Evolutionary conservation across 2,329 filamentous ascomycete genomes (phyloP).

Genomic region (Penicillium capsulatum): DNA sequence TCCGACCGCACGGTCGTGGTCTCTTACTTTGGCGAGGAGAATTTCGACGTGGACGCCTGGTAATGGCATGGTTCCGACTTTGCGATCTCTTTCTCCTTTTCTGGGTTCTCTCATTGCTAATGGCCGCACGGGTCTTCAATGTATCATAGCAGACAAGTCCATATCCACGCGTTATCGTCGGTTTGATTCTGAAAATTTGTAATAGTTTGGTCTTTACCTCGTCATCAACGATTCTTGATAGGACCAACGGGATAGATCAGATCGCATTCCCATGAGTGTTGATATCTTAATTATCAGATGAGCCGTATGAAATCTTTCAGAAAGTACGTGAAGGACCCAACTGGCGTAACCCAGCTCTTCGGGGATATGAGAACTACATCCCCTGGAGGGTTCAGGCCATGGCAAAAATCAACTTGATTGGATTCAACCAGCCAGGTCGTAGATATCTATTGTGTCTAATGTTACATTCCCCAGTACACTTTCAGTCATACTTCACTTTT

Average conservation of each 20-base stretch:
- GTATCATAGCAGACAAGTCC: slow-evolving; percentile 19
- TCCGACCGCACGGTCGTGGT: slow-evolving; percentile 93
- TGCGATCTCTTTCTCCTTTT: slow-evolving; percentile 1
- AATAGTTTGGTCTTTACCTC: background rate
- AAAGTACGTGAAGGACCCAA: too few species aligned
- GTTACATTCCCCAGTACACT: background rate
- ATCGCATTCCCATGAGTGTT: too few species aligned
- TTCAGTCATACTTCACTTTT: background rate
- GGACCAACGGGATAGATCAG: too few species aligned
- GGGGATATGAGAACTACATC: too few species aligned
- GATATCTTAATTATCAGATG: too few species aligned
- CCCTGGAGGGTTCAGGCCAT: too few species aligned
- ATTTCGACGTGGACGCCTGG: slow-evolving; percentile 62
- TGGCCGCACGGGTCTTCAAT: slow-evolving; percentile 9
- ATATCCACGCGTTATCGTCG: slow-evolving; percentile 11
- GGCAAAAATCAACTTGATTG: too few species aligned
- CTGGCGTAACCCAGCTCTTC: too few species aligned
- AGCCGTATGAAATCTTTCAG: too few species aligned
- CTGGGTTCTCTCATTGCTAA: slow-evolving; percentile 9
- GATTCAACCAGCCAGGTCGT: too few species aligned
- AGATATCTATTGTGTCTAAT: too few species aligned
- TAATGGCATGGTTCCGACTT: slow-evolving; percentile 7
- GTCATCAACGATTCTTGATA: too few species aligned
- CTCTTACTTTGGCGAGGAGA: slow-evolving; percentile 96
- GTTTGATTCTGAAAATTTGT: slow-evolving; percentile 3